A percentile compares a stretch with the other conserved stretches of the same genome.
These are phyloP conservation scores for Nicotiana undulata DNA, from an alignment of 257 asterid genomes.

Conservation along the genomic window DNA sequence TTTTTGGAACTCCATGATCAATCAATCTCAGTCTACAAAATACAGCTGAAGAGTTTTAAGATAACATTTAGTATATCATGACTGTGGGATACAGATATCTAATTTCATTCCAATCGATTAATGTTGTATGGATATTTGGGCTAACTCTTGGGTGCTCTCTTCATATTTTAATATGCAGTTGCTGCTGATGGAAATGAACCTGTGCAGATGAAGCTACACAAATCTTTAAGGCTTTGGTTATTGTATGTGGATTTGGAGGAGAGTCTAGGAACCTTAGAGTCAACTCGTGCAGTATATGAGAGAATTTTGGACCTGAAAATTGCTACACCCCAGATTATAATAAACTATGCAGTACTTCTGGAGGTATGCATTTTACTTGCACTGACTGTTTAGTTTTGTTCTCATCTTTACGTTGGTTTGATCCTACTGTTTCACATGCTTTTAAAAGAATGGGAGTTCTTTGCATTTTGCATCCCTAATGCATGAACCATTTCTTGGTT, in stretches of 20 bases:
- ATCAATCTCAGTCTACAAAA: neutral
- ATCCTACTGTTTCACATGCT: neutral
- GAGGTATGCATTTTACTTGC: slow-evolving; percentile 41
- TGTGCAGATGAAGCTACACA: slow-evolving; percentile 88
- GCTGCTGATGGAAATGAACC: slow-evolving; percentile 93
- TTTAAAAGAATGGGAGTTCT: neutral
- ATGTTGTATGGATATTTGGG: neutral
- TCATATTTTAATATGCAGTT: slow-evolving; percentile 43
- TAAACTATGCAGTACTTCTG: slow-evolving; percentile 85
- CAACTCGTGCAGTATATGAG: slow-evolving; percentile 87
- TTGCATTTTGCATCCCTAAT: neutral
- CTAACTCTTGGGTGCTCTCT: slow-evolving; percentile 11
- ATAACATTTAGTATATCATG: neutral
- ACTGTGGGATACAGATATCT: neutral
- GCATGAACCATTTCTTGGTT: neutral
- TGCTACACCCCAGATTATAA: slow-evolving; percentile 94
- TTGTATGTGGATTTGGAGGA: slow-evolving; percentile 98
- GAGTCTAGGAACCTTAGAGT: slow-evolving; percentile 78
- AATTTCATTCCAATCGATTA: neutral
- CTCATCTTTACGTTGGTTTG: neutral
- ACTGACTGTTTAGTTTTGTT: neutral
- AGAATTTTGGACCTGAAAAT: slow-evolving; percentile 81
- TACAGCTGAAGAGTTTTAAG: neutral
- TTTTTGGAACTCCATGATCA: neutral
- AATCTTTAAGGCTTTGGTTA: slow-evolving; percentile 83